A percentile compares a stretch with the other conserved stretches of the same genome.
These are phyloP conservation scores for Hydrangea macrophylla DNA, from an alignment of 148 eudicot genomes.

Conservation along the genomic window DNA sequence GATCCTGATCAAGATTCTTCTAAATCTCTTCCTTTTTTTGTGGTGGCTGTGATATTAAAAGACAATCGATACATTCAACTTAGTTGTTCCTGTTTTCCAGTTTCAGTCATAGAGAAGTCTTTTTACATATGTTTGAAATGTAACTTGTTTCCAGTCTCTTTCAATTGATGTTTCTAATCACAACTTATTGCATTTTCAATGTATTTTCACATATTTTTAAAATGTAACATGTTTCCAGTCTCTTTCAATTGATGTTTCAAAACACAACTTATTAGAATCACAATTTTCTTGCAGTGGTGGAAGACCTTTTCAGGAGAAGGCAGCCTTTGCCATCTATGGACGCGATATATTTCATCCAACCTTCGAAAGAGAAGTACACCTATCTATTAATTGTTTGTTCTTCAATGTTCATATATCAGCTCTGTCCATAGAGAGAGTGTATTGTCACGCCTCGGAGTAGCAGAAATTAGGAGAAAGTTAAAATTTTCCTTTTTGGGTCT, in stretches of 20 bases:
- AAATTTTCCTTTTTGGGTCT: too few relatives aligned
- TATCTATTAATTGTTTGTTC: not conserved
- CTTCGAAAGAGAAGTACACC: conserved; percentile 88
- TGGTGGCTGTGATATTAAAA: not conserved
- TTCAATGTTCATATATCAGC: not conserved
- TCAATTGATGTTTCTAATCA: conserved; percentile 6
- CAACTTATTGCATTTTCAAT: conserved; percentile 10
- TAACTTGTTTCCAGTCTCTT: not conserved
- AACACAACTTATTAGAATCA: too few relatives aligned
- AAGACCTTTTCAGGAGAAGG: conserved; percentile 94
- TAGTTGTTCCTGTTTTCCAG: not conserved
- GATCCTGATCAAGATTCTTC: too few relatives aligned
- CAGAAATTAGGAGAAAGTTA: too few relatives aligned
- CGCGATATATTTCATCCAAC: conserved; percentile 93
- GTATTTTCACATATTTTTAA: not conserved
- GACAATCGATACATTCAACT: not conserved
- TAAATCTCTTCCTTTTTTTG: not conserved
- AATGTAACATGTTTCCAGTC: not conserved
- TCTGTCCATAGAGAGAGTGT: not conserved
- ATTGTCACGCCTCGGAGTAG: too few relatives aligned
- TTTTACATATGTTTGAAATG: not conserved
- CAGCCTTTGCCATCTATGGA: conserved; percentile 96
- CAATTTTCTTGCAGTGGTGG: conserved; percentile 78
- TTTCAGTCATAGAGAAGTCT: not conserved
- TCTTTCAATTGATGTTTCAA: conserved; percentile 4